Conservation (phyloP, 2,329 filamentous ascomycete species). For the Bimuria novae-zelandiae region DNA sequence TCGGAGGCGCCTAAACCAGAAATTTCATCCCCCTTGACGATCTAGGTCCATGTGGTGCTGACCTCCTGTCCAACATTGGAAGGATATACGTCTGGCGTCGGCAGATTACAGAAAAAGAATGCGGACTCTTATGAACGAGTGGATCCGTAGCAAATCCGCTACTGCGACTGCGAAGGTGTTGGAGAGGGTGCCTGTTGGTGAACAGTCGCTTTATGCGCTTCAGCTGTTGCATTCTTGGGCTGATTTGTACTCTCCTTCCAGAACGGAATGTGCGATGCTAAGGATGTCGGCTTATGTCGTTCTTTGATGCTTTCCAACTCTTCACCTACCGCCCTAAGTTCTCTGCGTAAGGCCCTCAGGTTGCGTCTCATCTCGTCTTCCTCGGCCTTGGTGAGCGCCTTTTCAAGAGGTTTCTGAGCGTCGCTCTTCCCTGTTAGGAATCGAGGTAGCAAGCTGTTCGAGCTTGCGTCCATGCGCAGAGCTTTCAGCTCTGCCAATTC, state of each 20-base stretch:
- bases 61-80: not conserved
- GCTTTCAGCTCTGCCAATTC: conserved; percentile 50
- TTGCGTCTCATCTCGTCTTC: conserved; percentile 5
- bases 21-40: too few species aligned
- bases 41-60: too few species aligned
- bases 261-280: not conserved
- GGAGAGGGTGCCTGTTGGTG: not conserved
- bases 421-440: conserved; percentile 33
- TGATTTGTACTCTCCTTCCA: not conserved
- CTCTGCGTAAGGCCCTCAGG: not conserved
- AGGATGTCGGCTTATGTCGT: not conserved
- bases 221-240: not conserved
- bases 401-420: conserved; percentile 33
- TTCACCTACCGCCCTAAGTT: not conserved
- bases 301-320: conserved; percentile 4
- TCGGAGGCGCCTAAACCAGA: too few species aligned
- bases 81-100: not conserved
- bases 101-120: not conserved
- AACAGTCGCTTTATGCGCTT: not conserved
- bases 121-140: too few species aligned
- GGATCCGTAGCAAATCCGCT: too few species aligned
- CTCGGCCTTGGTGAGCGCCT: not conserved
- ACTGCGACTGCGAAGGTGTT: not conserved
- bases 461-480: conserved; percentile 30
- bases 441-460: conserved; percentile 30